Evolutionary conservation across 176 grass and related monocot species (phyloP), one percentile per base, ranked within the genome.

Genomic region (Otatea glauca): DNA sequence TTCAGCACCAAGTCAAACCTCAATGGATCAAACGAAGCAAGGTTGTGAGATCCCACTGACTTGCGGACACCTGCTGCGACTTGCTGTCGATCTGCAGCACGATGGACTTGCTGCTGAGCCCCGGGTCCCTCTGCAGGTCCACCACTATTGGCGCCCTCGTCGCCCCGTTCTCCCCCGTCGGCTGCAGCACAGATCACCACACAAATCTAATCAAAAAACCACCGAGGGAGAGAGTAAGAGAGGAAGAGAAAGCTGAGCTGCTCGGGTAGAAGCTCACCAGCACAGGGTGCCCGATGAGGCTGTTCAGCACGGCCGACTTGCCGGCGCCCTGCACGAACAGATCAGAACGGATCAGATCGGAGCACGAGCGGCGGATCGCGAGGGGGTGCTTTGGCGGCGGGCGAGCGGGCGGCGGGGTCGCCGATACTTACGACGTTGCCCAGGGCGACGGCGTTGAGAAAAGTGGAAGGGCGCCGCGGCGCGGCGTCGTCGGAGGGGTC

Each of bases 141-240:
- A 98, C 86, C 53, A 86, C 88, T 43, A 98, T 95, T 5, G 96
- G 93, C 44, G 93, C 93, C 76, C 93, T 88, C 38, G 96, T 98
- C 18, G 96, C 96, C 14, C 93, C 96, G 70, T 98, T 98, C 90
- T 98, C 96, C 83, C 96, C 96, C 24, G 93, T 98, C 27, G 96
- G 96, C 96, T 98, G 83, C 72, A 77, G 29, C n/a, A 61, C 67
- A 82, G 16, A 81, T 10, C 25, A 55, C 25, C 74, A 47, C 21
- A 56, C 41, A 84, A 76, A 77, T 47, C 72, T 35, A 66, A 71
- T 78, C n/a, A 90, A 39, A 54, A 72, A 74, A 29, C n/a, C n/a
- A 68, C 70, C 65, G 23, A 64, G 24, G 32, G 4, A 17, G 8
- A 7, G 4, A 29, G 17, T 3, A 4, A 18, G 5, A 3, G 2